Evolutionary conservation across 768 basidiomycete species (phyloP), one percentile per base, ranked within the genome.

Genomic region (Mycena galopus): DNA sequence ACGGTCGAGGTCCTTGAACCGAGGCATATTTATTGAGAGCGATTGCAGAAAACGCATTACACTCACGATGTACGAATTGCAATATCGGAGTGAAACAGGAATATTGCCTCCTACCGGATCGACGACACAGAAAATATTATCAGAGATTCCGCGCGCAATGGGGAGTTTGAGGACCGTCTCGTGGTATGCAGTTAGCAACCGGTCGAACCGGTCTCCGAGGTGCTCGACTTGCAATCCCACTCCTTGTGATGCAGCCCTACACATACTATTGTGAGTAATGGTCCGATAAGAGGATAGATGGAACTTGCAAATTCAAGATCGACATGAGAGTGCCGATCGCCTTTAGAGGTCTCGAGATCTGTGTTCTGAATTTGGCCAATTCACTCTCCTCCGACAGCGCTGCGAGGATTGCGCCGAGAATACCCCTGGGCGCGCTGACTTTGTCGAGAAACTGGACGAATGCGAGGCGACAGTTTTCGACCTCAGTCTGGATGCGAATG

Each of bases 71-170:
- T 53, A 53, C 25, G 5, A 2, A 53, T 27, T 23, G 5, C 51
- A 53, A 14, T 53, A 29, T 10, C 61, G 61, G 19, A 62, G 25
- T 14, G 61, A 62, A 32, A 62, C 33, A 4, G 42, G 61, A 39
- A 62, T 47, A 47, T 62, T 62, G n/a, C 17, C 61, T 30, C 61
- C 61, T 5, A 50, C n/a, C 2, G 61, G 61, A 50, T 62, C 44
- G 1, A 62, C 14, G 44, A 62, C 61, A 12, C 42, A 62, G 30
- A 62, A n/a, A 23, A 62, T 47, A 33, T 62, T 44, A 14, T 62
- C 61, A 1, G 17, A 30, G 4, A 62, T 30, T 14, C 30, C 61
- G 10, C 44, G 61, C 7, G 61, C 19, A 12, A 62, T 62, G n/a
- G 51, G 51, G 25, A 53, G 51, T 11, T 27, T 27, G 3, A 53